A percentile compares a stretch with the other conserved stretches of the same genome.
Conservation (phyloP, 2,329 filamentous ascomycete species). For the Colletotrichum sp. region DNA sequence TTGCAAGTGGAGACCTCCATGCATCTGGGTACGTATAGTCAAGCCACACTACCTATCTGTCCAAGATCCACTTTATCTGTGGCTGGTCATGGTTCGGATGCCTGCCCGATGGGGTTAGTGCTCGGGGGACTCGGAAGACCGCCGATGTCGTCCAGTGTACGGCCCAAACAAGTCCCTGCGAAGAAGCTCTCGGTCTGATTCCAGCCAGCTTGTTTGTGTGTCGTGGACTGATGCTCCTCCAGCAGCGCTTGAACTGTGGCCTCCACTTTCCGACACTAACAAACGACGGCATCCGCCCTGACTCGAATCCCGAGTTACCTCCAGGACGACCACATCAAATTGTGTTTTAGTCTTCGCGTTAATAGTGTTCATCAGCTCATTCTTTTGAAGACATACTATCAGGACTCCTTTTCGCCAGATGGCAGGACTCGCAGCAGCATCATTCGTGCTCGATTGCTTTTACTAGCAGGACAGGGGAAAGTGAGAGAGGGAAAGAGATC, state of each 20-base stretch:
- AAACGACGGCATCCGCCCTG: neutral
- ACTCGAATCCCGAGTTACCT: slow-evolving; percentile 19
- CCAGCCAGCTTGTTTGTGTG: neutral
- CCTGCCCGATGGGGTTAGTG: neutral
- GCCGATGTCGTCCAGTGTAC: slow-evolving; percentile 18
- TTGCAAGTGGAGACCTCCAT: neutral
- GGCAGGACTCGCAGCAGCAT: neutral
- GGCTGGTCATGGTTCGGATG: neutral
- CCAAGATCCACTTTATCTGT: neutral
- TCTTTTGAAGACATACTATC: neutral
- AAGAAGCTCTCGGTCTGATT: neutral
- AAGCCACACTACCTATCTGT: neutral
- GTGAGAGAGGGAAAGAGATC: neutral
- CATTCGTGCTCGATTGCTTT: slow-evolving; percentile 6
- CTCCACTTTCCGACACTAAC: slow-evolving; percentile 10
- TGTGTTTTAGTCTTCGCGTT: neutral
- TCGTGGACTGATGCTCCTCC: neutral
- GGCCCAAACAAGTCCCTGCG: neutral
- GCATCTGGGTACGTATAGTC: neutral
- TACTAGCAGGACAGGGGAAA: neutral
- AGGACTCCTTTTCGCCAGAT: neutral
- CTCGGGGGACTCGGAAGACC: neutral
- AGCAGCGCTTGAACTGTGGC: neutral
- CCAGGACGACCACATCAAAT: neutral
- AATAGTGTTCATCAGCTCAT: neutral